These are phyloP conservation scores for Penicillium cinerascens DNA, from an alignment of 495 filamentous ascomycete genomes.

Conservation along the genomic window DNA sequence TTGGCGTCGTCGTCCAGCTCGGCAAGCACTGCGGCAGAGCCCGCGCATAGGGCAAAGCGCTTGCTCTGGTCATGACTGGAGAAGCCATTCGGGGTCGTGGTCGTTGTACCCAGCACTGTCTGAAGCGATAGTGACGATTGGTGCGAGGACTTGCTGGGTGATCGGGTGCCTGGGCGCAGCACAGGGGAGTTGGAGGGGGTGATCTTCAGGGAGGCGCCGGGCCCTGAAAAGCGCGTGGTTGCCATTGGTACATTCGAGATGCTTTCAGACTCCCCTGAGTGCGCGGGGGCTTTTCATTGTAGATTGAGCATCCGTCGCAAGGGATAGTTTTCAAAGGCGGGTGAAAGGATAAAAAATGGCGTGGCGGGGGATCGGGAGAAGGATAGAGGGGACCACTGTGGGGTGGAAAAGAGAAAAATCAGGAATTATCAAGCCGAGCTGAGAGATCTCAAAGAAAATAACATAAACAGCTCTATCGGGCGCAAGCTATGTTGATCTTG, in stretches of 20 bases:
- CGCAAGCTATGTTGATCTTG: neutral
- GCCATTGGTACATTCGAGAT: slow-evolving; percentile 29
- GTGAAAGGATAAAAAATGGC: neutral
- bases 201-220: slow-evolving; percentile 57
- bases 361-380: neutral
- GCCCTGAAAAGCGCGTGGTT: slow-evolving; percentile 30
- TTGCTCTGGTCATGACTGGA: slow-evolving; percentile 67
- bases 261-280: slow-evolving; percentile 27
- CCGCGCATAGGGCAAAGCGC: slow-evolving; percentile 85
- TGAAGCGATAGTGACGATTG: slow-evolving; percentile 64
- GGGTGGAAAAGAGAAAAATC: neutral
- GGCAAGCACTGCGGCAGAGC: slow-evolving; percentile 89
- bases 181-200: slow-evolving; percentile 79
- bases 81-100: slow-evolving; percentile 79
- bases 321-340: neutral
- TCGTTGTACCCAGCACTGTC: slow-evolving; percentile 86
- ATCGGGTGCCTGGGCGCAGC: slow-evolving; percentile 56
- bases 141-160: slow-evolving; percentile 54
- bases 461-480: neutral
- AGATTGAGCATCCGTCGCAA: slow-evolving; percentile 10
- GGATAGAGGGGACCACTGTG: neutral
- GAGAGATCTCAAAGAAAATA: neutral
- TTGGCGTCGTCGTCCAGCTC: slow-evolving; percentile 68
- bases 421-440: neutral
- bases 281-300: slow-evolving; percentile 18